These are phyloP conservation scores for Candida incommunis DNA, from an alignment of 805 yeast species.

Conservation along the genomic window DNA sequence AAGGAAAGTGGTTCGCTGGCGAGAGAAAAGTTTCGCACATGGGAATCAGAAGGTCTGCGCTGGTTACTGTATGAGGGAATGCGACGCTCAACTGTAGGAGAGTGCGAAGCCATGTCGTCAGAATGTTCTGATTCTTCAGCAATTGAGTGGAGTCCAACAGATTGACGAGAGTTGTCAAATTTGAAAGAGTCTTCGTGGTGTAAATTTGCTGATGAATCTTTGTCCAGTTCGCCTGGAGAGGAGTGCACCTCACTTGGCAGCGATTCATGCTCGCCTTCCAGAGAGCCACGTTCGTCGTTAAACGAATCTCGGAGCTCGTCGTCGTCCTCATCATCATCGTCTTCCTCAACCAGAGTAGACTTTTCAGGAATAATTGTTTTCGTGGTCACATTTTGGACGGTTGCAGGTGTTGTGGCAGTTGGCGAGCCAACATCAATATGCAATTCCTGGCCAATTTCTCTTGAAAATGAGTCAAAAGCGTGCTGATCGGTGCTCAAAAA, in stretches of 20 bases:
- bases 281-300: constrained; percentile 6
- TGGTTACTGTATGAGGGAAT: neutral
- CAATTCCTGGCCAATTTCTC: neutral
- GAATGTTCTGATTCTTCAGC: constrained; percentile 4
- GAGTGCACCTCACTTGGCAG: constrained; percentile 3
- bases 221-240: neutral
- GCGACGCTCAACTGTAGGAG: constrained; percentile 1
- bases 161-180: constrained; percentile 1
- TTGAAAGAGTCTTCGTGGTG: neutral
- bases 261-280: constrained; percentile 2
- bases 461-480: neutral
- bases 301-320: constrained; percentile 11
- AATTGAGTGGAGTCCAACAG: constrained; percentile 3
- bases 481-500: neutral
- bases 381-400: constrained; percentile 18
- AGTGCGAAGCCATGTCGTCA: neutral
- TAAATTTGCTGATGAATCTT: neutral
- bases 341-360: constrained; percentile 77
- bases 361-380: constrained; percentile 72
- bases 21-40: neutral
- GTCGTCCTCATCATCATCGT: constrained; percentile 59
- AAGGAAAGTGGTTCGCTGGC: neutral
- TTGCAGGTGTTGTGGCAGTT: neutral
- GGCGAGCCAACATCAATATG: neutral
- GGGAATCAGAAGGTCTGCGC: neutral